Evolutionary conservation across 805 yeast genomes (phyloP).

Genomic region (Spathaspora boniae): DNA sequence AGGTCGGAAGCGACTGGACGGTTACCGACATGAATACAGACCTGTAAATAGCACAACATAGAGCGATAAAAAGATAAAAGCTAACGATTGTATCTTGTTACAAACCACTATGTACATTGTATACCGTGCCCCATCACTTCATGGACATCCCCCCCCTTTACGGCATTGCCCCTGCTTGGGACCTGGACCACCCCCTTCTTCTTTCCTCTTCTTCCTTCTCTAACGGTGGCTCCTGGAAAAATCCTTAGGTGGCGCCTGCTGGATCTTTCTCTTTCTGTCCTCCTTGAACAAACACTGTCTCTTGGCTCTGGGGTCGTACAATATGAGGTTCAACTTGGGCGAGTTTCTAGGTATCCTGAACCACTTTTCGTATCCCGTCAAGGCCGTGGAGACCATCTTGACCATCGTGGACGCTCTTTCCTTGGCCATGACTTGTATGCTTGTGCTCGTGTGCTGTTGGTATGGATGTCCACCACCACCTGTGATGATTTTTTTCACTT

Average conservation of each 20-base stretch:
- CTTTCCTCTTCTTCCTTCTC: too few species aligned
- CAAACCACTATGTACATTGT: slow-evolving; percentile 4
- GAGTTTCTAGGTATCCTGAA: slow-evolving; percentile 79
- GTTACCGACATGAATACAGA: slow-evolving; percentile 7
- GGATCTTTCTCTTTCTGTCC: slow-evolving; percentile 79
- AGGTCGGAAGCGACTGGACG: slow-evolving; percentile 19
- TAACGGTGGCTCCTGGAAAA: slow-evolving; percentile 22
- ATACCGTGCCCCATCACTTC: too few species aligned
- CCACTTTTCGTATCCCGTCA: slow-evolving; percentile 84
- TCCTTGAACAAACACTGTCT: slow-evolving; percentile 91
- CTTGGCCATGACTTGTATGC: slow-evolving; percentile 31
- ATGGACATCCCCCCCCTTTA: too few species aligned
- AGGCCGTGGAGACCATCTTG: slow-evolving; percentile 82
- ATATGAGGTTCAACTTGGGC: slow-evolving; percentile 71
- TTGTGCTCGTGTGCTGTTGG: background rate
- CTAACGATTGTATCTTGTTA: background rate
- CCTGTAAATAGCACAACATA: slow-evolving; percentile 2
- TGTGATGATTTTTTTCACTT: background rate
- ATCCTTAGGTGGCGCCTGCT: slow-evolving; percentile 41
- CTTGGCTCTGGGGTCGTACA: slow-evolving; percentile 82
- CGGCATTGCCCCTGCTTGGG: too few species aligned
- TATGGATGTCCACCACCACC: too few species aligned
- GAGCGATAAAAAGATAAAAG: slow-evolving; percentile 2
- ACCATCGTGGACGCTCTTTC: slow-evolving; percentile 80
- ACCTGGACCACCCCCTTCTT: background rate